Base-by-base conservation (phyloP, 2,329 filamentous ascomycete species). In the Trichoderma sp. region DNA sequence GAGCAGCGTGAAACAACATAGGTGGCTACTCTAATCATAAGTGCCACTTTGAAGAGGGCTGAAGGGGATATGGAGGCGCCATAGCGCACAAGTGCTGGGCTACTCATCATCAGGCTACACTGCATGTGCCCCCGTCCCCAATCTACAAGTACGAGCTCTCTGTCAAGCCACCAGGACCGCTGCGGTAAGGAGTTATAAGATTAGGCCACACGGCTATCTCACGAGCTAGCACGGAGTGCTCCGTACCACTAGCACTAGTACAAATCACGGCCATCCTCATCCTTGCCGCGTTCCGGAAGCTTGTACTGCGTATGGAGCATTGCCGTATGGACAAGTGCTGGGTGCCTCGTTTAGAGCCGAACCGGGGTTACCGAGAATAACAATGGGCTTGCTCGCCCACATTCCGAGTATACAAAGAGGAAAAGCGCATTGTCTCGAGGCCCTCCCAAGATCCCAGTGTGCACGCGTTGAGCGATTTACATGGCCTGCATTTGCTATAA, bases 401-500 rank as follows among this genome's bases (percentile, higher is more conserved):
- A 58, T 59, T 49, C 40, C 64, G 55, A 43, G 24, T 37, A 29
- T 16, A 67, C 40, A 59, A 52, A 59, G 29, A 59, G 24, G 55
- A 58, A 14, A 49, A 31, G 53, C 63, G 35, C 63, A 57, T 49
- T 49, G 63, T 58, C 37, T 35, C 13, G n/a, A 29, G 63, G 33
- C 55, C 40, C 49, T 57, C 35, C 37, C 19, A 58, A 43, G 53
- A 66, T 58, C 37, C 53, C 33, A 33, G 63, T 27, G 53, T 14
- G 62, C 40, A 66, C n/a, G 19, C 64, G 29, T 37, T 67, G 64
- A 67, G 64, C 64, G 64, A 67, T 67, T 67, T 67, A 67, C 64
- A 52, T 31, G 40, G n/a, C 64, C 40, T 58, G 55, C 40, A 49
- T 59, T 52, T 57, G 55, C 40, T 67, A 59, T 67, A 59, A 40